phyloP scores from a whole-genome alignment of 2,329 filamentous ascomycete genomes.

The Pseudopithomyces chartarum region DNA sequence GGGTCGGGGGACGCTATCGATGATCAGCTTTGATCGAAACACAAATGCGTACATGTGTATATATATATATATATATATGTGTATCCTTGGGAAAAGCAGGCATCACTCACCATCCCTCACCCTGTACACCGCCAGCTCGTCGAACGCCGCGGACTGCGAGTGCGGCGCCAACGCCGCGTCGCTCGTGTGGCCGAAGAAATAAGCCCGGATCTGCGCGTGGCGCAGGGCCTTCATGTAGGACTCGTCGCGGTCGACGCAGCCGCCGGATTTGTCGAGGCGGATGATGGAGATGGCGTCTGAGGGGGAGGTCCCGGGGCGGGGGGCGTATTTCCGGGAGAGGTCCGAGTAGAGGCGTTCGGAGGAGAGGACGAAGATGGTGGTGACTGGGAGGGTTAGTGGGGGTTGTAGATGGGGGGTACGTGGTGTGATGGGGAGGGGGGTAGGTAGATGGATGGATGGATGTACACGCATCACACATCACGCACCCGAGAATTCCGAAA shows the following conservation, averaged over 20 bases:
- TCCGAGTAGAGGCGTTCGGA: constrained; percentile 77
- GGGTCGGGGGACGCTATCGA: no score
- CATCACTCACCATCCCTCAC: constrained; percentile 63
- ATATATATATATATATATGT: no score
- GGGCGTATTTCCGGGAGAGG: constrained; percentile 71
- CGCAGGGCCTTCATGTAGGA: constrained; percentile 73
- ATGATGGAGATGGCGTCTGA: constrained; percentile 73
- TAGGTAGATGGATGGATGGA: constrained; percentile 1
- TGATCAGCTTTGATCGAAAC: no score
- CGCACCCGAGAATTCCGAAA: constrained; percentile 68
- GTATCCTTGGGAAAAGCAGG: not conserved
- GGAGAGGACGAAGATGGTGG: constrained; percentile 80
- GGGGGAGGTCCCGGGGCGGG: constrained; percentile 48
- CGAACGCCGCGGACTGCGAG: constrained; percentile 82
- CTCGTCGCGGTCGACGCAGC: constrained; percentile 77
- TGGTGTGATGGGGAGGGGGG: not conserved
- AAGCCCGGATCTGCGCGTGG: constrained; percentile 81
- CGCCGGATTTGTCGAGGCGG: constrained; percentile 81
- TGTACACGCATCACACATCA: constrained; percentile 14
- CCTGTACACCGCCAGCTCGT: constrained; percentile 74
- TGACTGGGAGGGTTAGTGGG: constrained; percentile 59
- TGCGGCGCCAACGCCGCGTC: constrained; percentile 78
- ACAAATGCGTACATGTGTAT: no score
- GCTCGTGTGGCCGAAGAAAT: constrained; percentile 81
- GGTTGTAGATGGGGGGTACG: not conserved